A percentile compares a stretch with the other conserved stretches of the same genome.
phyloP scores from a whole-genome alignment of 257 asterid species.

The Rubia yunnanensis region DNA sequence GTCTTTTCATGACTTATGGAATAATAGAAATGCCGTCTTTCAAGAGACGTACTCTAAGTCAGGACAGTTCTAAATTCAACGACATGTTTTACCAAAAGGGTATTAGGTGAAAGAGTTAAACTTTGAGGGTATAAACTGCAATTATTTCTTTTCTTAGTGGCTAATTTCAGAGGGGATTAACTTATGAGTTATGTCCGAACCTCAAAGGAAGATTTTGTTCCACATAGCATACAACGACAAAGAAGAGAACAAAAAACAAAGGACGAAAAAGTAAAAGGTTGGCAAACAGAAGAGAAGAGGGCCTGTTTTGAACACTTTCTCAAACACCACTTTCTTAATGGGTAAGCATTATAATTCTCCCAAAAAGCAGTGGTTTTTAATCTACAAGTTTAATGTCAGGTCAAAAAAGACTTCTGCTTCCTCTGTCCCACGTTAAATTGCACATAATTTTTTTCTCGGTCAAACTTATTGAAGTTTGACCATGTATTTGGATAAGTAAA shows the following conservation, averaged over 20 bases:
- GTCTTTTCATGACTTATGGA: too few species aligned
- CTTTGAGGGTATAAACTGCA: neutral
- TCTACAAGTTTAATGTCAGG: constrained; percentile 9
- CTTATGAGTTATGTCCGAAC: too few species aligned
- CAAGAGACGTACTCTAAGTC: too few species aligned
- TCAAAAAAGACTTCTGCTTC: constrained; percentile 21
- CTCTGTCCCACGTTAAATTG: too few species aligned
- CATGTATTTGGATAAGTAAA: too few species aligned
- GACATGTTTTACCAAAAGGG: too few species aligned
- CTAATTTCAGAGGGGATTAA: too few species aligned
- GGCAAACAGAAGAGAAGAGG: neutral
- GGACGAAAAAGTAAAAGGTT: neutral
- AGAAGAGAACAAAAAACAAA: neutral
- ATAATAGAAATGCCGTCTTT: too few species aligned
- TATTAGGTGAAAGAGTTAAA: neutral
- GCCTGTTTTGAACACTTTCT: neutral
- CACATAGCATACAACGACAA: neutral
- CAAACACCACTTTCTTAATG: constrained; percentile 42
- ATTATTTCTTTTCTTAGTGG: neutral
- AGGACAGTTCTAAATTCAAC: too few species aligned
- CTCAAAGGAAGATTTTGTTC: neutral
- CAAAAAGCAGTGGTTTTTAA: constrained; percentile 4
- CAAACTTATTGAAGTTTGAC: too few species aligned
- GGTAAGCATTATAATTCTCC: constrained; percentile 33
- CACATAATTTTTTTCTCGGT: too few species aligned